Conservation (phyloP, 495 filamentous ascomycete genomes). For the Immersiella caudata region DNA sequence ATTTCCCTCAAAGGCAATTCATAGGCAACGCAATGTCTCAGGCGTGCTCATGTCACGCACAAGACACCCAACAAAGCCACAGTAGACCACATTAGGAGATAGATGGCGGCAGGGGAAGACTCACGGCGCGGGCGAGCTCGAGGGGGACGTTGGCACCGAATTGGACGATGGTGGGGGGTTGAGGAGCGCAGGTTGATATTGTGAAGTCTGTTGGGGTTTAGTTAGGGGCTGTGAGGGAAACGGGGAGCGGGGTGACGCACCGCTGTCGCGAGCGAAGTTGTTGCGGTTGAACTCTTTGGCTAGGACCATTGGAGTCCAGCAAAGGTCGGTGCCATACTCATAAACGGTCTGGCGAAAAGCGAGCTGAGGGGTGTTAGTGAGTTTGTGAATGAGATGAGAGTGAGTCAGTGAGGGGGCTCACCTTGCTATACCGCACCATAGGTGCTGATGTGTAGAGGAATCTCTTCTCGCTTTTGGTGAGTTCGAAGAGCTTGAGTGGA, state of each 20-base stretch:
- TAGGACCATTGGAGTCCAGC: constrained; percentile 72
- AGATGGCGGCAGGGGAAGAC: too few relatives aligned
- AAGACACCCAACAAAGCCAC: too few relatives aligned
- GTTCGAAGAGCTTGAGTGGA: constrained; percentile 61
- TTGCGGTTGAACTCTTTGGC: constrained; percentile 71
- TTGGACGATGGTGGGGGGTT: constrained; percentile 63
- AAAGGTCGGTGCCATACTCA: constrained; percentile 62
- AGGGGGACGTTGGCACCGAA: constrained; percentile 59
- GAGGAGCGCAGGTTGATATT: constrained; percentile 45
- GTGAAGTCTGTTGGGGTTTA: constrained; percentile 37
- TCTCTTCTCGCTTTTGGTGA: constrained; percentile 53
- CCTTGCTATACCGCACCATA: constrained; percentile 71
- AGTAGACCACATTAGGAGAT: too few relatives aligned
- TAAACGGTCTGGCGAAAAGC: constrained; percentile 65
- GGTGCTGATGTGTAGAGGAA: constrained; percentile 63
- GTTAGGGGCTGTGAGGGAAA: background rate
- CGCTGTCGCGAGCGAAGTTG: constrained; percentile 59
- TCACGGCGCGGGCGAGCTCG: constrained; percentile 63
- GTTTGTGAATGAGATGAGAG: background rate
- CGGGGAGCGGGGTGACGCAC: constrained; percentile 34
- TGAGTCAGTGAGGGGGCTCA: constrained; percentile 11
- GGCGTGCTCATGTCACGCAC: too few relatives aligned
- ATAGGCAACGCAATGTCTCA: too few relatives aligned
- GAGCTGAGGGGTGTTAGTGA: constrained; percentile 41
- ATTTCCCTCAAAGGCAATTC: too few relatives aligned